Conservation (phyloP, 768 basidiomycete genomes). For the Amanita polypyramis region DNA sequence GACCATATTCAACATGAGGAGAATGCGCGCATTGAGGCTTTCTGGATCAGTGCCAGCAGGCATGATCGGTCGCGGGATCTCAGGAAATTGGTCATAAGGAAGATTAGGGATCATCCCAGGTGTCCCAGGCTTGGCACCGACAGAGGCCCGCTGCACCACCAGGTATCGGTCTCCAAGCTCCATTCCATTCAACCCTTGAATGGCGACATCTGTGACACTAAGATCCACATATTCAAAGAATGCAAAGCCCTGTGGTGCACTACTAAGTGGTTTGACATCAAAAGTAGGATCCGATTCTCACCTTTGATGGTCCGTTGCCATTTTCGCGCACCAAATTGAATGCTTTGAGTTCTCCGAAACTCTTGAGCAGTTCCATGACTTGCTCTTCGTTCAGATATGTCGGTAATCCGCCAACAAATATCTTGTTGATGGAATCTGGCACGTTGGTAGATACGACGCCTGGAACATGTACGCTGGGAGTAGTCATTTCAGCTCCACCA, state of each 20-base stretch:
- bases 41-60: conserved; percentile 61
- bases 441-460: conserved; percentile 96
- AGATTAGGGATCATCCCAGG: conserved; percentile 56
- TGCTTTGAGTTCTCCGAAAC: conserved; percentile 93
- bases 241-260: conserved; percentile 73
- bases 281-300: conserved; percentile 15
- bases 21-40: conserved; percentile 60
- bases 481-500: conserved; percentile 60
- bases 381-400: conserved; percentile 96
- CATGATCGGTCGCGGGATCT: conserved; percentile 82
- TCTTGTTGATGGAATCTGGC: conserved; percentile 95
- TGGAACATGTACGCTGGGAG: conserved; percentile 72
- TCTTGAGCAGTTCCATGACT: conserved; percentile 95
- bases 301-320: conserved; percentile 82
- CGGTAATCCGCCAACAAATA: conserved; percentile 94
- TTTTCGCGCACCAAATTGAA: conserved; percentile 98
- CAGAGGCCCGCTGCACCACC: conserved; percentile 93
- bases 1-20: conserved; percentile 99
- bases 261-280: not conserved
- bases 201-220: conserved; percentile 86
- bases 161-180: conserved; percentile 92
- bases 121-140: conserved; percentile 74
- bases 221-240: conserved; percentile 98
- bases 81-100: conserved; percentile 73
- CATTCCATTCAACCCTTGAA: conserved; percentile 95